These are phyloP conservation scores for Penicillium cinerascens DNA, from an alignment of 495 filamentous ascomycete species.

Conservation along the genomic window DNA sequence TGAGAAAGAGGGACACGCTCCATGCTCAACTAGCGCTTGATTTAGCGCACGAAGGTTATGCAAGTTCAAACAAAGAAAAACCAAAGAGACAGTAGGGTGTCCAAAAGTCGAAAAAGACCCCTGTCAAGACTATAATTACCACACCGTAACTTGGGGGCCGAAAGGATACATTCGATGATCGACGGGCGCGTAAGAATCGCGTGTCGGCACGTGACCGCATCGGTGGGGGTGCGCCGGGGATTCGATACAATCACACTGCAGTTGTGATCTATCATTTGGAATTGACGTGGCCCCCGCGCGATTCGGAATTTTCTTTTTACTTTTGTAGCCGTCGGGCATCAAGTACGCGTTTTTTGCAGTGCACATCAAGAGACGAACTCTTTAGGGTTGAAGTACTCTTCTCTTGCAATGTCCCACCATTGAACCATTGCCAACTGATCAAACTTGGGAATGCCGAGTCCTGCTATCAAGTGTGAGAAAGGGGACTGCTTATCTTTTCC, in stretches of 20 bases:
- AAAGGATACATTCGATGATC: background rate
- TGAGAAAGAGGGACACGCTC: conserved; percentile 22
- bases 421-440: too few species aligned
- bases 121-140: background rate
- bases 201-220: background rate
- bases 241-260: background rate
- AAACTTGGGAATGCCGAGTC: too few species aligned
- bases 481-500: too few species aligned
- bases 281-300: background rate
- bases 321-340: too few species aligned
- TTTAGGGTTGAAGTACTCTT: too few species aligned
- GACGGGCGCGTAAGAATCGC: background rate
- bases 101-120: background rate
- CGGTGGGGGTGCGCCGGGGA: background rate
- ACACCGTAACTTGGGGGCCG: background rate
- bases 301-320: background rate
- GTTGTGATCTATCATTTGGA: background rate
- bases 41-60: conserved; percentile 3
- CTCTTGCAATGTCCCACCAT: too few species aligned
- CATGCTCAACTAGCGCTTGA: conserved; percentile 24
- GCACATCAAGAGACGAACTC: too few species aligned
- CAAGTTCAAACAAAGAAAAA: conserved; percentile 7
- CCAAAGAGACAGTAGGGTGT: background rate
- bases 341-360: too few species aligned
- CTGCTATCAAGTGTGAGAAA: too few species aligned